Evolutionary conservation across 176 grass and related monocot species (phyloP).

Genomic region (Aegilops umbellulata): DNA sequence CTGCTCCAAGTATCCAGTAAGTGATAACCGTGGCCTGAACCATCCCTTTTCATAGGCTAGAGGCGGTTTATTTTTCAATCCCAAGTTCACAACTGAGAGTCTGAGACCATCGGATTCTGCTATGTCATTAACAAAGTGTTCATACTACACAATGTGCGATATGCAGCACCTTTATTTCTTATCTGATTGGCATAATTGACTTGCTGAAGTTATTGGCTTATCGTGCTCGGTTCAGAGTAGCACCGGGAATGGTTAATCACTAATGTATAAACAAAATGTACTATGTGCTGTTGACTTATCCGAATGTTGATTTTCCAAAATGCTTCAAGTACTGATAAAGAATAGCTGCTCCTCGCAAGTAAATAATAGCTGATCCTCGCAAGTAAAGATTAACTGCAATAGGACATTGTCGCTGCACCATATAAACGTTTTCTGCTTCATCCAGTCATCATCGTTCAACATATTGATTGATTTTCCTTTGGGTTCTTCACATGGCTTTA

Average conservation of each 20-base stretch:
- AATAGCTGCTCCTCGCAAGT: background rate
- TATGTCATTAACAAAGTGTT: no score
- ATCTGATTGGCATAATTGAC: no score
- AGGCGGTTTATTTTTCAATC: no score
- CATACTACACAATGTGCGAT: no score
- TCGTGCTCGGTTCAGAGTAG: background rate
- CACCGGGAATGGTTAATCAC: background rate
- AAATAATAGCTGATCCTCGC: background rate
- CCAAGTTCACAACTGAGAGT: no score
- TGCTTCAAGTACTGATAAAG: background rate
- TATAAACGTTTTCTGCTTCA: conserved; percentile 7
- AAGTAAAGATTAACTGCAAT: background rate
- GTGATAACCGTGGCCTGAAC: no score
- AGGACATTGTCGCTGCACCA: background rate
- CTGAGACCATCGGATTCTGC: no score
- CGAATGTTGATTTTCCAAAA: background rate
- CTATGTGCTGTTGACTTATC: background rate
- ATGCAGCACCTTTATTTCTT: no score
- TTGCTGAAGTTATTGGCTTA: no score
- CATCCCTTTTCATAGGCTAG: no score
- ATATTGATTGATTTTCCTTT: conserved; percentile 4
- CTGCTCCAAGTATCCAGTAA: no score
- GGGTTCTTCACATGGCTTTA: background rate
- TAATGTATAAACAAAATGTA: background rate
- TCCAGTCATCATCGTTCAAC: background rate